Conservation (phyloP, 768 basidiomycete genomes). For the Lepiota subincarnata region DNA sequence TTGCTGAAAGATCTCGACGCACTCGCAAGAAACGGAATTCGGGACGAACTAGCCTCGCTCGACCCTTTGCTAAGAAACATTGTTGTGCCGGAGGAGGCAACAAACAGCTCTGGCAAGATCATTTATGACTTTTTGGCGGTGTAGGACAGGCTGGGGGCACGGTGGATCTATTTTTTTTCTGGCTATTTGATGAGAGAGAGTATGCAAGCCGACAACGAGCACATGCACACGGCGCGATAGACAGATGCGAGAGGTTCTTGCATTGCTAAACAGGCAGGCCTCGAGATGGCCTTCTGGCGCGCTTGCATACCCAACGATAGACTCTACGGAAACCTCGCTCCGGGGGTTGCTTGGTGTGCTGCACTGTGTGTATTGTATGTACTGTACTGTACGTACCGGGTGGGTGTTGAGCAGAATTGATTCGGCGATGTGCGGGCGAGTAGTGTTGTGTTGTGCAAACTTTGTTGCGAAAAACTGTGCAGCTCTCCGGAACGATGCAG, state of each 20-base stretch:
- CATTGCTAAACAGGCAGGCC: background rate
- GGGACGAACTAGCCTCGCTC: constrained; percentile 76
- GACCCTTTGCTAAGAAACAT: constrained; percentile 73
- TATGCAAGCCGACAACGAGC: background rate
- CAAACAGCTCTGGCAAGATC: constrained; percentile 20
- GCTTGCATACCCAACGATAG: no score
- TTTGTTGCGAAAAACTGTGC: constrained; percentile 71
- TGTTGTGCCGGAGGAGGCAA: constrained; percentile 27
- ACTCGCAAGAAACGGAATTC: constrained; percentile 76
- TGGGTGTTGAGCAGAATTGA: constrained; percentile 2
- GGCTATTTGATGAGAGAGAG: background rate
- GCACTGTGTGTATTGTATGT: background rate
- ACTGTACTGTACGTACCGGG: constrained; percentile 2
- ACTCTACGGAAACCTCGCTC: no score
- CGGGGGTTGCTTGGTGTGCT: no score
- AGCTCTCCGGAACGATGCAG: constrained; percentile 65
- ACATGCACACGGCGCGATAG: background rate
- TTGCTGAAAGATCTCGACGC: constrained; percentile 83
- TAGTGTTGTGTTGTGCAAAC: constrained; percentile 34
- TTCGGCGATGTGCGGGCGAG: constrained; percentile 10
- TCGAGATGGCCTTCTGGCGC: background rate
- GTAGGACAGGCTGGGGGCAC: constrained; percentile 3
- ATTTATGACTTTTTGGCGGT: constrained; percentile 31
- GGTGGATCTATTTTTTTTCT: background rate
- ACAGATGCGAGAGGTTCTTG: background rate